Evolutionary conservation across 2,329 filamentous ascomycete genomes (phyloP), one percentile per base, ranked within the genome.

Genomic region (Sporothrix dimorphospora): DNA sequence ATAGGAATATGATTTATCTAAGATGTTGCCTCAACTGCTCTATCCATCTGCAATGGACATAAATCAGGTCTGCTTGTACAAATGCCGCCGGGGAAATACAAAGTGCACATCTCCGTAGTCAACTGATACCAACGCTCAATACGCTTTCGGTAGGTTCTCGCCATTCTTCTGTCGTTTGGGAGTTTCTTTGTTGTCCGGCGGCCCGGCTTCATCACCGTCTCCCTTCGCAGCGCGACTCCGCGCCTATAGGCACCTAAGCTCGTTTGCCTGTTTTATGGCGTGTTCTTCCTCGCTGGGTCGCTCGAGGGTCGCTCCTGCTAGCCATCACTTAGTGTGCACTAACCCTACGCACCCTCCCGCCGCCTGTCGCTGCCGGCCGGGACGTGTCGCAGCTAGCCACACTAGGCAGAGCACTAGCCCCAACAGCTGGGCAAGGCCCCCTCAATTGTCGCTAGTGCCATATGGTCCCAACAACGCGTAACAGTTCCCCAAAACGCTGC

Each of bases 311-410:
- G 59, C 40, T 45, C 21, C 16, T 72, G 51, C 59, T 57, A 57
- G 67, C 38, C 34, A 70, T 42, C 7, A 66, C 16, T 9, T 72
- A 72, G 69, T 34, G 47, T 70, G 67, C 73, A 67, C 73, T 73
- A 74, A 73, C 51, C 66, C 71, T 69, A 51, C 71, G 73, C 69
- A 71, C 47, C 65, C 71, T 73, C 72, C 72, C 72, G 72, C 61
- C 73, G 70, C 72, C 70, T 69, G 71, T 72, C 40, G 71, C 67
- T 72, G 72, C 73, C 73, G 72, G 73, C 51, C 73, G 73, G 73
- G 71, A 70, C 73, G 72, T 72, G 71, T 75, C 73, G 73, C 69
- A 72, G 57, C 72, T 73, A 61, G 67, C 53, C 30, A 68, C 71
- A 68, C 73, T 73, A 73, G 51, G 57, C 45, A 38, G 69, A 21